Percentiles rank a stretch among this genome's conserved stretches.
These are phyloP conservation scores for Aschersonia sp. DNA, from an alignment of 2,329 filamentous ascomycete species.

Conservation along the genomic window DNA sequence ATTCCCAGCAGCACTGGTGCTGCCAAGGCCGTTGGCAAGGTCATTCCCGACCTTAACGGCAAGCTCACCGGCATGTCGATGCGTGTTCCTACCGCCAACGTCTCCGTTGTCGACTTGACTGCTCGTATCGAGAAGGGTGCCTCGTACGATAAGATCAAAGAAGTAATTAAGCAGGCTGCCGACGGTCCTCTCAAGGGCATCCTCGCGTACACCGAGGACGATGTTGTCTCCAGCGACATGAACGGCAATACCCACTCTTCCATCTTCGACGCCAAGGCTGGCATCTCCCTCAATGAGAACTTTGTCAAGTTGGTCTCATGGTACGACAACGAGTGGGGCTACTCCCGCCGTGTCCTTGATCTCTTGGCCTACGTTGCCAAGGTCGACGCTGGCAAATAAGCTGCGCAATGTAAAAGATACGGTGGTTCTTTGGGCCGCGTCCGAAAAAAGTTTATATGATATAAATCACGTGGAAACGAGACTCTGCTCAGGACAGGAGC, in stretches of 20 bases:
- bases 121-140: conserved; percentile 84
- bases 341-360: conserved; percentile 89
- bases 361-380: conserved; percentile 67
- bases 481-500: background rate
- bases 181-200: conserved; percentile 79
- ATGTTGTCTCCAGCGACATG: conserved; percentile 85
- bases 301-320: conserved; percentile 97
- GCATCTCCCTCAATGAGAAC: conserved; percentile 96
- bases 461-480: too few relatives aligned
- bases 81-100: conserved; percentile 97
- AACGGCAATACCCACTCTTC: conserved; percentile 88
- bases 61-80: conserved; percentile 99
- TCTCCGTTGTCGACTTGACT: conserved; percentile 97
- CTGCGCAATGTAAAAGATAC: background rate
- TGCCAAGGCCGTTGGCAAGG: conserved; percentile 99
- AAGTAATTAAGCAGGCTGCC: conserved; percentile 73
- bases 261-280: conserved; percentile 98
- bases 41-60: conserved; percentile 94
- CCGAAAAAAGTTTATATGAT: too few relatives aligned
- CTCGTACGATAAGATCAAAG: conserved; percentile 85
- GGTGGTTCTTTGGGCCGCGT: too few relatives aligned
- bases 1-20: conserved; percentile 98
- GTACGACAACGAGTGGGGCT: conserved; percentile 99
- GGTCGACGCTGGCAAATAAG: conserved; percentile 49
- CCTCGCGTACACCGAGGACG: conserved; percentile 91